Conservation (phyloP, 768 basidiomycete genomes). For the Boletus tylopilopsis region DNA sequence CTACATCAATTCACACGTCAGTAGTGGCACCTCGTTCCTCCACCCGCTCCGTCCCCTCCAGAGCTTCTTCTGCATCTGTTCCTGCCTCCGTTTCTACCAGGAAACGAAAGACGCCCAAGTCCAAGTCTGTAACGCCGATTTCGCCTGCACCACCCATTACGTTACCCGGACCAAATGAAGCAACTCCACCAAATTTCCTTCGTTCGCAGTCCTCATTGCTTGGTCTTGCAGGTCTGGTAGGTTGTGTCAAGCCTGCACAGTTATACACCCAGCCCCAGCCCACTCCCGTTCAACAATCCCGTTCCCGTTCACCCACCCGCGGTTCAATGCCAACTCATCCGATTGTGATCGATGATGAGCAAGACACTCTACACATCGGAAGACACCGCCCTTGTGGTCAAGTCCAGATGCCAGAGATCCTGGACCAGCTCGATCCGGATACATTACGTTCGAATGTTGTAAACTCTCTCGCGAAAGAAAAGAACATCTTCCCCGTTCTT, state of each 20-base stretch:
- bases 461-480: constrained; percentile 54
- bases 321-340: constrained; percentile 61
- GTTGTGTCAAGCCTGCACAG: constrained; percentile 54
- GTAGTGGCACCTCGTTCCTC: constrained; percentile 10
- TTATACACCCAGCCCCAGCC: constrained; percentile 10
- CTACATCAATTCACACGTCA: constrained; percentile 1
- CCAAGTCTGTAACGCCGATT: constrained; percentile 41
- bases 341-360: constrained; percentile 66
- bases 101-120: constrained; percentile 33
- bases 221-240: constrained; percentile 69
- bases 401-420: constrained; percentile 11
- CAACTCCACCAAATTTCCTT: constrained; percentile 63
- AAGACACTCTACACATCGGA: constrained; percentile 28
- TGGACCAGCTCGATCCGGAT: constrained; percentile 36
- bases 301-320: constrained; percentile 33
- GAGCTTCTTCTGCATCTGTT: constrained; percentile 7
- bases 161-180: constrained; percentile 59
- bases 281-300: constrained; percentile 33
- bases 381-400: background rate
- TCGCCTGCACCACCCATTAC: constrained; percentile 52
- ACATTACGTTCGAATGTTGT: constrained; percentile 57
- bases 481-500: constrained; percentile 63
- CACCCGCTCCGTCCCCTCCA: constrained; percentile 7
- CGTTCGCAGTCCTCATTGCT: constrained; percentile 71
- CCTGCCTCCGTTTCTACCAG: constrained; percentile 18